Evolutionary conservation across 306 rosid genomes (phyloP), one percentile per base, ranked within the genome.

Genomic region (Cyamopsis tetragonoloba): DNA sequence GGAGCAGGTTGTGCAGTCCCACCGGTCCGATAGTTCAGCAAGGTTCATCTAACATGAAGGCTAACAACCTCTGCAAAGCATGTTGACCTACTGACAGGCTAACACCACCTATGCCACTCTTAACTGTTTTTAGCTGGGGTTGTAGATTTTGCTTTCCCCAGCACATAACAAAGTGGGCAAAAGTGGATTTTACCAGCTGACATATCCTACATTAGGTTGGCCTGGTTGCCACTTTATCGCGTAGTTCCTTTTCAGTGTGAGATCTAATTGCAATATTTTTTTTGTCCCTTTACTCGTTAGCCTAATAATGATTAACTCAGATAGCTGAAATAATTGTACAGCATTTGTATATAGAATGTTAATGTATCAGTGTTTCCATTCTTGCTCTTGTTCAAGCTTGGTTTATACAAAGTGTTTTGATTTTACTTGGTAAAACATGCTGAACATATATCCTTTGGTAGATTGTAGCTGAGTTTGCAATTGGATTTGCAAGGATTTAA

Each of bases 51-150:
- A 95, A 90, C 91, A 65, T 93, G 92, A 88, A 83, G 81, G 81
- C 95, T 81, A 93, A 84, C 89, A 83, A 90, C 84, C 99, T 90
- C 72, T 95, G 99, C 84, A 90, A 83, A 90, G 99, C 99, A 38
- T 95, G 90, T 80, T 95, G 84, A 95, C 84, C 75, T 70, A 84
- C 79, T 77, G 80, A 88, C 86, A 59, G 63, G 76, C 83, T 80
- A 81, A 84, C 85, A 35, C 79, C 38, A 53, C 38, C 39, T 5
- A 18, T 32, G 48, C 69, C 83, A 59, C 73, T 75, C 84, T 72
- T 77, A 61, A 57, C 66, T 68, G 72, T 84, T 82, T 44, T n/a
- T 53, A 38, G 83, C 83, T 81, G 85, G 87, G 87, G 77, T 73
- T 43, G 56, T 15, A 32, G 73, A 64, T 23, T 18, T 56, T 35